Evolutionary conservation across 495 filamentous ascomycete species (phyloP).

Genomic region (Letharia columbiana): DNA sequence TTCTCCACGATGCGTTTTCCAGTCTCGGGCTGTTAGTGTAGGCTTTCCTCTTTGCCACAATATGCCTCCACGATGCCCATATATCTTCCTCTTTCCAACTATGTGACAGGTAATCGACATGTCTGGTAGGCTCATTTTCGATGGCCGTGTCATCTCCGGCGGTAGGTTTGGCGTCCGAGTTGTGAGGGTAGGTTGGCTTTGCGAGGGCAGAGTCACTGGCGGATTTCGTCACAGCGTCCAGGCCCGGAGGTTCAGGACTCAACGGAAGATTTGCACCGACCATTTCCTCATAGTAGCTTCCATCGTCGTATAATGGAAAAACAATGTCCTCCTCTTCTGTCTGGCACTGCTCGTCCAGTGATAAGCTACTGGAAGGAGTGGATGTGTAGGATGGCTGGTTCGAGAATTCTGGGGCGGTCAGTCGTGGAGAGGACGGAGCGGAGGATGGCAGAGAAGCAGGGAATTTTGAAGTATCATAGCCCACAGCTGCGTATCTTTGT

Average conservation of each 20-base stretch:
- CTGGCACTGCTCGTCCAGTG: slow-evolving; percentile 46
- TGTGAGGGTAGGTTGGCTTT: slow-evolving; percentile 33
- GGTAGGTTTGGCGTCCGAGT: slow-evolving; percentile 27
- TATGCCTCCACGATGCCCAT: slow-evolving; percentile 93
- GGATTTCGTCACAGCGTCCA: slow-evolving; percentile 35
- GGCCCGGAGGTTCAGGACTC: slow-evolving; percentile 35
- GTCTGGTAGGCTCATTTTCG: slow-evolving; percentile 67
- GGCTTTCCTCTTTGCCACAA: slow-evolving; percentile 64
- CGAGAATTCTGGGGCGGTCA: slow-evolving; percentile 27
- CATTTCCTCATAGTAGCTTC: slow-evolving; percentile 24
- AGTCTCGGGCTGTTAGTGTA: slow-evolving; percentile 75
- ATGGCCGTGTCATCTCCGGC: slow-evolving; percentile 81
- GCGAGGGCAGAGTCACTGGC: slow-evolving; percentile 27
- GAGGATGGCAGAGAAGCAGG: slow-evolving; percentile 34
- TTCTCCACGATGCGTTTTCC: slow-evolving; percentile 96
- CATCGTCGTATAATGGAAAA: slow-evolving; percentile 51
- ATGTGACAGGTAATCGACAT: slow-evolving; percentile 95
- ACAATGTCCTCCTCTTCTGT: slow-evolving; percentile 46
- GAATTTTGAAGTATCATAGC: slow-evolving; percentile 32
- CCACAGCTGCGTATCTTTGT: slow-evolving; percentile 28
- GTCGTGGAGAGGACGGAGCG: slow-evolving; percentile 33
- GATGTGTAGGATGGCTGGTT: slow-evolving; percentile 39
- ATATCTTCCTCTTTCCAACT: slow-evolving; percentile 96
- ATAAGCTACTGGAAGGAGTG: slow-evolving; percentile 56
- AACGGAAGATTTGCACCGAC: slow-evolving; percentile 36